phyloP scores from a whole-genome alignment of 768 basidiomycete species.

The Agaricus subrufescens region DNA sequence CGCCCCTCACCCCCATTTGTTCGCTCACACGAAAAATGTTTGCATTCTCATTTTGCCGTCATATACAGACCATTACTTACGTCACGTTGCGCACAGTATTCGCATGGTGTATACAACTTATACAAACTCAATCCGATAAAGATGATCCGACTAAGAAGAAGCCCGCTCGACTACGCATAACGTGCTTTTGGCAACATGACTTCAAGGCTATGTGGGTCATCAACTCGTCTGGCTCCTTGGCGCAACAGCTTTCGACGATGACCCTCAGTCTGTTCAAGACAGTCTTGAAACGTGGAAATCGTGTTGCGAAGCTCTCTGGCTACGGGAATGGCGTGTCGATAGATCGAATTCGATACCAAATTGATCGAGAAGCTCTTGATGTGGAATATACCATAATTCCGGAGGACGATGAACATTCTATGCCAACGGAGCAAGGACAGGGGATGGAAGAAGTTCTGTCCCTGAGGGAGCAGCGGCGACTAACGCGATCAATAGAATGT shows the following conservation, averaged over 20 bases:
- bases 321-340: slow-evolving; percentile 82
- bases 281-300: slow-evolving; percentile 69
- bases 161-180: slow-evolving; percentile 62
- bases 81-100: slow-evolving; percentile 47
- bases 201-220: slow-evolving; percentile 84
- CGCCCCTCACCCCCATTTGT: slow-evolving; percentile 91
- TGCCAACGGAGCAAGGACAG: slow-evolving; percentile 27
- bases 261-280: slow-evolving; percentile 75
- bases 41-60: slow-evolving; percentile 9
- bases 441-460: slow-evolving; percentile 63
- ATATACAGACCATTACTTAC: slow-evolving; percentile 7
- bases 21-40: slow-evolving; percentile 77
- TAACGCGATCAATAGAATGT: slow-evolving; percentile 78
- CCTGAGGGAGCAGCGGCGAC: slow-evolving; percentile 59
- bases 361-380: slow-evolving; percentile 77
- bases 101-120: slow-evolving; percentile 89
- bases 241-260: slow-evolving; percentile 85
- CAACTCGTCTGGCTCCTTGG: slow-evolving; percentile 51
- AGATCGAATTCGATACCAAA: slow-evolving; percentile 73
- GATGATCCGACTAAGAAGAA: slow-evolving; percentile 28
- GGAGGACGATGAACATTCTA: slow-evolving; percentile 53
- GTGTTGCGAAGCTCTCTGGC: slow-evolving; percentile 69
- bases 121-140: slow-evolving; percentile 28
- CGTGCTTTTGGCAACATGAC: slow-evolving; percentile 96
- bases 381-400: slow-evolving; percentile 83